Base-by-base conservation (phyloP, 148 eudicot species). In the Limonium bicolor region DNA sequence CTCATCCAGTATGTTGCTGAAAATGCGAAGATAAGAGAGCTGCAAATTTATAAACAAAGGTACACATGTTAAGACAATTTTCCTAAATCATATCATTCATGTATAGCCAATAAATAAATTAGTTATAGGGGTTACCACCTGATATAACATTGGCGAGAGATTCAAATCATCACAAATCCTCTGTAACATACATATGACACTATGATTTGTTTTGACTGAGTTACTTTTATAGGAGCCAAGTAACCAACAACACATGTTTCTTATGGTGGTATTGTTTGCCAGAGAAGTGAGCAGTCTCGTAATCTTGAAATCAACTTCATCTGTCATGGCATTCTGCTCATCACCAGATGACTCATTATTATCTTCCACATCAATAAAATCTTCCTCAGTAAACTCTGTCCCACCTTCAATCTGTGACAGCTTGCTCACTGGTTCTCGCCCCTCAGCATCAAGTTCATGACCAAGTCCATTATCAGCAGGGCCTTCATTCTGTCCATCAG, bases 91-190 rank as follows among this genome's bases (percentile, higher is more conserved):
- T n/a, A n/a, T n/a, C n/a, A 20, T 13, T 14, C 13, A 24, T 20
- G 26, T 5, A 41, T 14, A 41, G 9, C 27, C 20, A 41, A n/a
- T n/a, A n/a, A n/a, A n/a, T n/a, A n/a, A n/a, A n/a, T n/a, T n/a
- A 10, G 25, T 12, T 22, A 6, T 20, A 31, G 19, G 34, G n/a
- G n/a, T 3, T 40, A 44, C 50, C 62, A 92, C 99, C 95, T 92
- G 95, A 71, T 92, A 92, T 54, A 92, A 63, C 94, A 85, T 92
- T 36, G 99, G 94, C 57, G 99, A 62, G 27, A 92, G 95, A 65
- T 85, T 84, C 62, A 92, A 43, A 76, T 92, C 99, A 33, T 92
- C 94, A 46, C 88, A 81, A 43, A 92, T 78, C 46, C 79, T 82
- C 65, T 57, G 64, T 28, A 92, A 59, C 70, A 82, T 56, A 69